These are phyloP conservation scores for Epicoccum nigrum DNA, from an alignment of 2,329 filamentous ascomycete genomes.

Conservation along the genomic window DNA sequence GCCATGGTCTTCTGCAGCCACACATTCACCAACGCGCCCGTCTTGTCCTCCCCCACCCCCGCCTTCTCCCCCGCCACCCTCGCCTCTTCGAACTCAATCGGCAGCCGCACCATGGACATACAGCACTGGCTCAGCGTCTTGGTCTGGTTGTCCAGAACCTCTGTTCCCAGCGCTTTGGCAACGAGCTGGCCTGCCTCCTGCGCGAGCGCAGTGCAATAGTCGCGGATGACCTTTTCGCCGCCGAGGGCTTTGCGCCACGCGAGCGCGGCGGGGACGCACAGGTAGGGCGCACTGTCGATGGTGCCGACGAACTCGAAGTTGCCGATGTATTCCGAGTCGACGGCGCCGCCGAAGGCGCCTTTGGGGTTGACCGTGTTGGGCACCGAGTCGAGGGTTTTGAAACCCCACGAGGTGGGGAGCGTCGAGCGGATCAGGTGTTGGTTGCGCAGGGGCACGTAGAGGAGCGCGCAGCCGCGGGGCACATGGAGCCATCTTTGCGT, in stretches of 20 bases:
- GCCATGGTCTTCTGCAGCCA: slow-evolving; percentile 52
- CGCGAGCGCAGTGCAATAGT: slow-evolving; percentile 69
- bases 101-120: slow-evolving; percentile 76
- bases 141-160: slow-evolving; percentile 70
- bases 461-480: slow-evolving; percentile 78
- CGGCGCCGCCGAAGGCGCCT: slow-evolving; percentile 23
- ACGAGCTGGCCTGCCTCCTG: slow-evolving; percentile 66
- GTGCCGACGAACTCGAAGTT: slow-evolving; percentile 82
- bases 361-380: slow-evolving; percentile 46
- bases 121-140: slow-evolving; percentile 69
- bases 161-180: slow-evolving; percentile 69
- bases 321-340: slow-evolving; percentile 66
- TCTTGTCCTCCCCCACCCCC: slow-evolving; percentile 25
- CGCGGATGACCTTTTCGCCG: slow-evolving; percentile 72
- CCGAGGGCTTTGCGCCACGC: slow-evolving; percentile 73
- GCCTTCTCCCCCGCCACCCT: slow-evolving; percentile 21
- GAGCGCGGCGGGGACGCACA: slow-evolving; percentile 74
- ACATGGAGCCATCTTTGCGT: slow-evolving; percentile 74
- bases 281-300: slow-evolving; percentile 71
- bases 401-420: slow-evolving; percentile 78
- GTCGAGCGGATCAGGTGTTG: slow-evolving; percentile 76
- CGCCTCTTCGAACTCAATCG: slow-evolving; percentile 58
- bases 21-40: slow-evolving; percentile 43
- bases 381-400: slow-evolving; percentile 56
- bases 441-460: slow-evolving; percentile 79